Evolutionary conservation across 805 yeast genomes (phyloP).

Genomic region (Cyberlindnera maritima): DNA sequence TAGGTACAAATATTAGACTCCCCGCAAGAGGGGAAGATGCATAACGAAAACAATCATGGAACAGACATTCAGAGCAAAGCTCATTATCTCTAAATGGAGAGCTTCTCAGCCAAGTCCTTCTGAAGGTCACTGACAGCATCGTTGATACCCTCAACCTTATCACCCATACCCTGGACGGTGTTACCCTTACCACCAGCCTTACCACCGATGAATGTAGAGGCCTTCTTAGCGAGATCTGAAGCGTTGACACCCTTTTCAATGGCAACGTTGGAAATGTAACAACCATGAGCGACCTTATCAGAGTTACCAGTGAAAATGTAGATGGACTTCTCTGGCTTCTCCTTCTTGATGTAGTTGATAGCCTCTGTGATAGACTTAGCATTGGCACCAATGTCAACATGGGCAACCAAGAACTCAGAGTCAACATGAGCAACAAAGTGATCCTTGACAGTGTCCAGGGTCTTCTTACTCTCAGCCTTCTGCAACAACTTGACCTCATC

Average conservation of each 20-base stretch:
- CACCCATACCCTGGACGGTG: constrained; percentile 96
- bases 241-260: constrained; percentile 70
- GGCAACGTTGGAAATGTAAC: constrained; percentile 75
- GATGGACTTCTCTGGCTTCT: constrained; percentile 68
- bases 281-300: constrained; percentile 91
- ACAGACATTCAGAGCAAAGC: neutral
- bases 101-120: constrained; percentile 57
- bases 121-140: constrained; percentile 74
- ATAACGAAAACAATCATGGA: neutral
- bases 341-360: constrained; percentile 75
- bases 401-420: constrained; percentile 60
- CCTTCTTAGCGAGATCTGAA: constrained; percentile 69
- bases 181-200: constrained; percentile 98
- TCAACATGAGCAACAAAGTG: constrained; percentile 57
- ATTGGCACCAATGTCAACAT: constrained; percentile 70
- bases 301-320: constrained; percentile 74
- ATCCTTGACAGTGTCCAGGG: constrained; percentile 70
- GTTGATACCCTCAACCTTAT: constrained; percentile 63
- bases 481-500: constrained; percentile 86
- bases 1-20: constrained; percentile 6
- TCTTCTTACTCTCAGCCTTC: constrained; percentile 82
- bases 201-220: constrained; percentile 81
- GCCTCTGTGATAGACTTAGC: constrained; percentile 96
- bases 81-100: constrained; percentile 32
- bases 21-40: neutral